A percentile compares a stretch with the other conserved stretches of the same genome.
Conservation (phyloP, 139 green algal genomes). For the Dunaliella sp. region DNA sequence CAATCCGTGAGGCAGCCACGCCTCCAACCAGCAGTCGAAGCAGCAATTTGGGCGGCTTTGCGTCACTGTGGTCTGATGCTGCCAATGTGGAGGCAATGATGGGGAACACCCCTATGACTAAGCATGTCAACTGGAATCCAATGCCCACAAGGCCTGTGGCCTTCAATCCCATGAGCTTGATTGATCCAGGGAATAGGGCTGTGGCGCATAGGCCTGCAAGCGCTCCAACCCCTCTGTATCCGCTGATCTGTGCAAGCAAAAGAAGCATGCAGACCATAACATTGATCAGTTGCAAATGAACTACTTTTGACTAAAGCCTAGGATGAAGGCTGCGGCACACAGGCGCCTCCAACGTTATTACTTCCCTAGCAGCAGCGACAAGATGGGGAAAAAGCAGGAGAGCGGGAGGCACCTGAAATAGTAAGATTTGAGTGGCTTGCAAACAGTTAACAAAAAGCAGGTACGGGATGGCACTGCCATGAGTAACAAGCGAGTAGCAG, state of each 20-base stretch:
- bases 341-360: neutral
- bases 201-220: conserved; percentile 67
- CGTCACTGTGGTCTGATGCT: no score
- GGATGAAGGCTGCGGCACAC: neutral
- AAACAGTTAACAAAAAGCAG: no score
- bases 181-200: conserved; percentile 43
- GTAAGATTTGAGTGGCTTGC: no score
- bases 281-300: neutral
- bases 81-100: no score
- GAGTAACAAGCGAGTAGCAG: no score
- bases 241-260: neutral
- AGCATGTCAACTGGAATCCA: no score
- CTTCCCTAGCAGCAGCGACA: neutral
- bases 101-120: no score
- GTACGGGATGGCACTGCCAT: no score
- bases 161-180: neutral
- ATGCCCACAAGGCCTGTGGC: conserved; percentile 12
- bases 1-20: no score
- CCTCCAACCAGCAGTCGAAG: no score
- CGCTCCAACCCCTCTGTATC: conserved; percentile 42
- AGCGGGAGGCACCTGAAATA: no score
- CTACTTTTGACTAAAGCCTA: neutral
- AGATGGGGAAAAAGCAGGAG: neutral
- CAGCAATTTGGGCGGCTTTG: no score
- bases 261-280: neutral